Base-by-base conservation (phyloP, 108 stramenopile genomes). In the Nitzschia palea region DNA sequence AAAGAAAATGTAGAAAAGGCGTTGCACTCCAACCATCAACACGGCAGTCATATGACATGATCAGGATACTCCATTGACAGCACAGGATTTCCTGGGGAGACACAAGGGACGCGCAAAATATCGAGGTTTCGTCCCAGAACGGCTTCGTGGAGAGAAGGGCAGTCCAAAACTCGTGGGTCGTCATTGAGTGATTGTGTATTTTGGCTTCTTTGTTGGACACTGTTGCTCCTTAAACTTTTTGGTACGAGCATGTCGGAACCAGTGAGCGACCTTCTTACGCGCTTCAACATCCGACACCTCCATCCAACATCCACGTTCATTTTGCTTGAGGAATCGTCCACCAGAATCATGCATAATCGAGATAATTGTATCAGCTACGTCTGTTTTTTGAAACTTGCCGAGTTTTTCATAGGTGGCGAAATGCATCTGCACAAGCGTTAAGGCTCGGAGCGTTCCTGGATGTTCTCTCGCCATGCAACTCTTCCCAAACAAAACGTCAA, bases 401-500 rank as follows among this genome's bases (percentile, higher is more conserved):
- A 57, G 25, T 35, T 47, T 65, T 52, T 70, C 76, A 22, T 77
- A 77, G 31, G 50, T 26, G 20, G 50, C 63, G 22, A 44, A 42
- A 18, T 62, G n/a, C 66, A 67, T 68, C 28, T 75, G 60, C 0
- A 75, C 61, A 1, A 75, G 5, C 29, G 51, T 48, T 0, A 44
- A 23, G 25, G 56, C 56, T 12, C 67, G 52, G 17, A 54, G 44
- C 35, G 71, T 75, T 23, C 74, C 74, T 0, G 53, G 33, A 30
- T 75, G 74, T 0, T 59, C 57, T 0, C 64, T 33, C 12, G 66
- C 55, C 28, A n/a, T 27, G 23, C 32, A 4, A 59, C 53, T 44
- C 14, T 58, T 54, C 12, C 74, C 74, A 55, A 75, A 75, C 37
- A 75, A 44, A 15, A 75, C 74, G 62, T 75, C 74, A 34, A 75